phyloP scores from a whole-genome alignment of 2,329 filamentous ascomycete species.

The Ambrosiella beaveri region DNA sequence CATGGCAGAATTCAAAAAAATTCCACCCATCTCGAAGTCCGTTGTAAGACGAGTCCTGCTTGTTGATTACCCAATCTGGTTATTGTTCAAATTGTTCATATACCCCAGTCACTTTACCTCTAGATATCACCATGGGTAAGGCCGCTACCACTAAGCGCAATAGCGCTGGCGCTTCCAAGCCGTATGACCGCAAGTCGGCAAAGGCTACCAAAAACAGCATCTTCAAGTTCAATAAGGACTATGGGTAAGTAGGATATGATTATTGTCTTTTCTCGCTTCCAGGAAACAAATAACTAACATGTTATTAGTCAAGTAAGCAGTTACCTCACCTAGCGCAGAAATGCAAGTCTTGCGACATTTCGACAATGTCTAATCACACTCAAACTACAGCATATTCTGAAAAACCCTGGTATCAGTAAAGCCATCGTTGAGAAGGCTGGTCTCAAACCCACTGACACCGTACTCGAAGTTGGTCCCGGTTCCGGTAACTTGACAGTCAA shows the following conservation, averaged over 20 bases:
- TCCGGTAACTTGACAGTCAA: conserved; percentile 78
- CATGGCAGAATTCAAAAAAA: conserved; percentile 14
- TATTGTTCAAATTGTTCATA: background rate
- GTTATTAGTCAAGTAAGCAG: conserved; percentile 7
- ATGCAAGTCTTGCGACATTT: background rate
- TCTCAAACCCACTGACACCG: conserved; percentile 76
- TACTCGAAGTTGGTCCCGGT: conserved; percentile 83
- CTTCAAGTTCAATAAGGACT: conserved; percentile 91
- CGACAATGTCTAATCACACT: background rate
- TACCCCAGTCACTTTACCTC: background rate
- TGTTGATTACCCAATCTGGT: background rate
- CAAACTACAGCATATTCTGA: conserved; percentile 68
- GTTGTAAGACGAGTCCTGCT: background rate
- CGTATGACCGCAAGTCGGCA: conserved; percentile 23
- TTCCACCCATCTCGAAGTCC: background rate
- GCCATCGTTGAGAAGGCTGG: conserved; percentile 57
- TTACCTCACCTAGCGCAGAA: background rate
- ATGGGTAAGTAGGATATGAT: conserved; percentile 31
- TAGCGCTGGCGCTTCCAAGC: conserved; percentile 23
- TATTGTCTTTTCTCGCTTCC: background rate
- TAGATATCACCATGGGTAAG: conserved; percentile 31
- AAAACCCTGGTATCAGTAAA: conserved; percentile 72
- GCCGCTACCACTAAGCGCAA: conserved; percentile 35
- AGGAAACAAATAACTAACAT: background rate
- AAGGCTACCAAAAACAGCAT: conserved; percentile 50